These are phyloP conservation scores for Filosporella fistucella DNA, from an alignment of 495 filamentous ascomycete species.

Conservation along the genomic window DNA sequence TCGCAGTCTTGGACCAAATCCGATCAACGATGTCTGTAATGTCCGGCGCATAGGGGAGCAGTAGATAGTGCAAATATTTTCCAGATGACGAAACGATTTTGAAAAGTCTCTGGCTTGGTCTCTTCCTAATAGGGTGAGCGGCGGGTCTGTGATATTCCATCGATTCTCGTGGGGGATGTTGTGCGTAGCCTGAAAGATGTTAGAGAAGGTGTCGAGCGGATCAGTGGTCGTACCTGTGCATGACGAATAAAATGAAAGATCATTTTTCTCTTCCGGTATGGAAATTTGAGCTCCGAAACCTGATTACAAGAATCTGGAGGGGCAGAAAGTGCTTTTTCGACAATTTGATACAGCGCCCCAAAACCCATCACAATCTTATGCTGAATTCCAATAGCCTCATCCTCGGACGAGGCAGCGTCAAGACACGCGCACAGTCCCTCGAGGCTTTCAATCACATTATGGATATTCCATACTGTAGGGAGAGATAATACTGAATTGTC, in stretches of 20 bases:
- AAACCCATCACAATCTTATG: too few relatives aligned
- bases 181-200: not conserved
- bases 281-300: too few relatives aligned
- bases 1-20: not conserved
- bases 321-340: too few relatives aligned
- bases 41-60: constrained; percentile 3
- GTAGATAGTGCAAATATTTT: not conserved
- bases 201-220: not conserved
- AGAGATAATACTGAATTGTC: too few relatives aligned
- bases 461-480: too few relatives aligned
- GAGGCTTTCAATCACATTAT: too few relatives aligned
- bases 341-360: too few relatives aligned
- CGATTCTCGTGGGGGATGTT: not conserved
- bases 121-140: not conserved
- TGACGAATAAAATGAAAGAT: constrained; percentile 5
- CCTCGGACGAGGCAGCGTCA: too few relatives aligned
- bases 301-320: too few relatives aligned
- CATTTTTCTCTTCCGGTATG: not conserved
- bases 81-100: not conserved
- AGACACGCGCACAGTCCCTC: too few relatives aligned
- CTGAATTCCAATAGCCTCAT: too few relatives aligned
- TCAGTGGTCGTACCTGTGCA: not conserved
- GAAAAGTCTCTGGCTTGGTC: not conserved
- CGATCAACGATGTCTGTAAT: constrained; percentile 2
- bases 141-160: not conserved